Conservation (phyloP, 2,329 filamentous ascomycete species). For the Talaromyces sp. region DNA sequence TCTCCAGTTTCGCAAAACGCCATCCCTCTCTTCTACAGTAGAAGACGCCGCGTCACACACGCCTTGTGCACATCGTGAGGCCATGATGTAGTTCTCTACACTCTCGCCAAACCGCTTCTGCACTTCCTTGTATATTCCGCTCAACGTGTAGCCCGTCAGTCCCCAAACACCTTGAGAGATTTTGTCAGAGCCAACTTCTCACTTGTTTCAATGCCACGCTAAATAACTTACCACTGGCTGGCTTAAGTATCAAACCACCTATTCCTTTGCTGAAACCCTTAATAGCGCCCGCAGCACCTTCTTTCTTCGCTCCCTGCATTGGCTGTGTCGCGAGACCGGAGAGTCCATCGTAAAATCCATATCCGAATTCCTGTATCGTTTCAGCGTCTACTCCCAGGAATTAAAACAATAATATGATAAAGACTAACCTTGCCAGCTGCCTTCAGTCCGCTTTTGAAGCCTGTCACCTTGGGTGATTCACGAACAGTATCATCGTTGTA, state of each 20-base stretch:
- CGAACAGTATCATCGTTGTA: slow-evolving; percentile 81
- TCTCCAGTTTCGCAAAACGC: slow-evolving; percentile 63
- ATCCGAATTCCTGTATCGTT: slow-evolving; percentile 55
- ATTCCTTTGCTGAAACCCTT: slow-evolving; percentile 80
- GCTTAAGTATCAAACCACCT: slow-evolving; percentile 74
- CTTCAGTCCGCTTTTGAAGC: slow-evolving; percentile 66
- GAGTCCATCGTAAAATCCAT: slow-evolving; percentile 75
- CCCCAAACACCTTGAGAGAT: slow-evolving; percentile 52
- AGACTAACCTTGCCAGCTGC: slow-evolving; percentile 61
- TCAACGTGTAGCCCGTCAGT: slow-evolving; percentile 74
- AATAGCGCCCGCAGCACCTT: slow-evolving; percentile 60
- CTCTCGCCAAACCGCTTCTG: slow-evolving; percentile 64
- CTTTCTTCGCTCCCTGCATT: slow-evolving; percentile 60
- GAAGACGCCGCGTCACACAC: slow-evolving; percentile 43
- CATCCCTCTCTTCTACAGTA: slow-evolving; percentile 53
- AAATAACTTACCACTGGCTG: slow-evolving; percentile 60
- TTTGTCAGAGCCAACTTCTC: neutral
- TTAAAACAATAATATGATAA: neutral
- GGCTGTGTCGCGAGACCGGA: slow-evolving; percentile 77
- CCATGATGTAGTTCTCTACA: slow-evolving; percentile 72
- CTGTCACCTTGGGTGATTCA: slow-evolving; percentile 72
- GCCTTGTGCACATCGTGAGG: slow-evolving; percentile 70
- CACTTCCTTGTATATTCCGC: slow-evolving; percentile 74
- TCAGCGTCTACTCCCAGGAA: neutral
- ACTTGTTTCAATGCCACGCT: neutral